Base-by-base conservation (phyloP, 2,329 filamentous ascomycete genomes). In the Lizonia empirigonia region DNA sequence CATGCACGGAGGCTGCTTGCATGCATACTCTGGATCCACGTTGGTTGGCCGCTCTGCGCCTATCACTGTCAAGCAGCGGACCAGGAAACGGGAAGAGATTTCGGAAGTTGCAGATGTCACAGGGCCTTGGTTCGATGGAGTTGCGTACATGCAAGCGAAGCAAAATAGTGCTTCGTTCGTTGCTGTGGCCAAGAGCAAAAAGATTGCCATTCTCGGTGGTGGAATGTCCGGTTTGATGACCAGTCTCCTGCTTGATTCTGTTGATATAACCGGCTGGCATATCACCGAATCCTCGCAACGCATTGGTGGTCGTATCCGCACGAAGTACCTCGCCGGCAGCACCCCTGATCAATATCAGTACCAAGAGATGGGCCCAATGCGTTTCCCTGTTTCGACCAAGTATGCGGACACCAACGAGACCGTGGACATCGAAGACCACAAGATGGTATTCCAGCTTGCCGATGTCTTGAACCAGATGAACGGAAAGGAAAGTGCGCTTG, bases 161-260 rank as follows among this genome's bases (percentile, higher is more conserved):
- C 74, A 83, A 55, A 77, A 82, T 13, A 76, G 77, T 37, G 70
- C 77, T 7, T 76, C 82, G 0, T 82, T 84, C 55, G 82, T 81
- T 5, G 68, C 75, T 3, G 69, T 76, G 7, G 79, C 80, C 24
- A 87, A 87, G 73, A 74, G 69, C 55, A 85, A 85, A 67, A 75
- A 70, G 36, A 78, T 88, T 54, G 85, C 79, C 42, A 88, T 89
- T 37, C 74, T 88, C 4, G 86, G 86, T 13, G 85, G 80, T 10
- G 85, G 85, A 6, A 87, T 88, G 80, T 76, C 82, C 2, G 85
- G 85, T 0, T 69, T 89, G 37, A 84, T 87, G 79, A 86, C 80
- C 75, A 64, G 64, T 56, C 56, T 67, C 7, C 62, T 73, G 0
- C 70, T 82, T 1, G 74, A 80, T 71, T 74, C 79, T 71, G 67